phyloP scores from a whole-genome alignment of 495 filamentous ascomycete genomes.

The Penicillium bovifimosum region DNA sequence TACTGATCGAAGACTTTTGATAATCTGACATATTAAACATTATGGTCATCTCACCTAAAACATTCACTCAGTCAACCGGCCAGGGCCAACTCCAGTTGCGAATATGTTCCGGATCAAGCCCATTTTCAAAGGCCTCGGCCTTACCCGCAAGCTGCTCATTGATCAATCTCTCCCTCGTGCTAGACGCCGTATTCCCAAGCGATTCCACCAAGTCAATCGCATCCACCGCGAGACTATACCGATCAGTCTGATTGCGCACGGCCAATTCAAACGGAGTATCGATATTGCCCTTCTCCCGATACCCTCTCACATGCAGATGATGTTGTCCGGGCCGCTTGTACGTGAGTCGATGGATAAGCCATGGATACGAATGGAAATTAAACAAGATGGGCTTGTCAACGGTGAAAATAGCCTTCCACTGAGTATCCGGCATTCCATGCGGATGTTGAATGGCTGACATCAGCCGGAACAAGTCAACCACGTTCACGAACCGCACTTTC shows the following conservation, averaged over 20 bases:
- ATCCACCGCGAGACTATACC: slow-evolving; percentile 65
- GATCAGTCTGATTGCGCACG: slow-evolving; percentile 64
- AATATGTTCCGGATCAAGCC: slow-evolving; percentile 60
- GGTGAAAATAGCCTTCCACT: slow-evolving; percentile 64
- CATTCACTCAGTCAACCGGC: slow-evolving; percentile 16
- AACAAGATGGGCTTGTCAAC: slow-evolving; percentile 63
- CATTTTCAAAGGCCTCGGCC: slow-evolving; percentile 56
- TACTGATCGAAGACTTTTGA: no score
- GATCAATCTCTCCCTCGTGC: slow-evolving; percentile 54
- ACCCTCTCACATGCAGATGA: slow-evolving; percentile 65
- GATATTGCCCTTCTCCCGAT: slow-evolving; percentile 74
- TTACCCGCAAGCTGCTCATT: slow-evolving; percentile 53
- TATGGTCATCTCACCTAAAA: no score
- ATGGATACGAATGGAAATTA: slow-evolving; percentile 77
- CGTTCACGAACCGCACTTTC: slow-evolving; percentile 70
- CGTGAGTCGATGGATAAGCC: slow-evolving; percentile 65
- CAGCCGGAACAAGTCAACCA: slow-evolving; percentile 69
- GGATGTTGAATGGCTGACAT: slow-evolving; percentile 59
- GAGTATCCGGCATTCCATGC: slow-evolving; percentile 56
- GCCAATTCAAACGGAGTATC: slow-evolving; percentile 69
- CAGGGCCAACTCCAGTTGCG: slow-evolving; percentile 60
- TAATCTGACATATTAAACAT: no score
- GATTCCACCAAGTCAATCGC: slow-evolving; percentile 59
- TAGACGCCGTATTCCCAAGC: slow-evolving; percentile 52
- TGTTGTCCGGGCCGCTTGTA: slow-evolving; percentile 60